Evolutionary conservation across 139 green algal genomes (phyloP), one percentile per base, ranked within the genome.

Genomic region (Tetradesmus lagerheimii): DNA sequence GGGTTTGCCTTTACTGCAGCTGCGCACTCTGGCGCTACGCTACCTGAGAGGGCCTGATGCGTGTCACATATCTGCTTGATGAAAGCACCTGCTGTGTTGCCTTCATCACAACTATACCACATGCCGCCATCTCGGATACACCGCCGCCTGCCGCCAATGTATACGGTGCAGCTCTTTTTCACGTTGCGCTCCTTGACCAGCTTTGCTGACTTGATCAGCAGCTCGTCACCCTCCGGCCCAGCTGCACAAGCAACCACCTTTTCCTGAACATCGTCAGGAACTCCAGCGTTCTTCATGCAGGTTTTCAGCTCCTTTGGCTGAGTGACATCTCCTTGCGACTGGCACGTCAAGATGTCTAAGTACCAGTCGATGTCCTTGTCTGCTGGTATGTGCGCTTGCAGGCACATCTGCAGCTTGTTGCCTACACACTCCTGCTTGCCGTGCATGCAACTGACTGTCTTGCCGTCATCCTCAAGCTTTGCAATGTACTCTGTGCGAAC

Each of bases 361-460:
- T 77, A 83, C 84, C 66, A 81, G n/a, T 57, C 71, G 12, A 74
- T 29, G 43, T 83, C 77, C 31, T 83, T 50, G 29, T 76, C 85
- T 12, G 37, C 43, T 11, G 85, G 74, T 9, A 89, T 5, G n/a
- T 83, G 47, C n/a, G 80, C 23, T 27, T 74, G 14, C 39, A 89
- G 45, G 71, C 85, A 89, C n/a, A 89, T 35, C 85, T 89, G 85
- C 71, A 75, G 71, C 85, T 75, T 57, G 85, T 89, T 89, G 71
- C 85, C 85, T 16, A 39, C 39, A 31, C 85, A 89, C 64, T 89
- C 85, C 1, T 8, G 15, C 12, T 8, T 31, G 71, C 85, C 85
- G 25, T 89, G 85, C 85, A 89, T 89, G 85, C 85, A 89, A 5
- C 5, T 5, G 29, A 89, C 71, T 15, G 64, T 66, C 8, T 3